These are phyloP conservation scores for Metschnikowia chrysomelidarum DNA, from an alignment of 805 yeast genomes.

Conservation along the genomic window DNA sequence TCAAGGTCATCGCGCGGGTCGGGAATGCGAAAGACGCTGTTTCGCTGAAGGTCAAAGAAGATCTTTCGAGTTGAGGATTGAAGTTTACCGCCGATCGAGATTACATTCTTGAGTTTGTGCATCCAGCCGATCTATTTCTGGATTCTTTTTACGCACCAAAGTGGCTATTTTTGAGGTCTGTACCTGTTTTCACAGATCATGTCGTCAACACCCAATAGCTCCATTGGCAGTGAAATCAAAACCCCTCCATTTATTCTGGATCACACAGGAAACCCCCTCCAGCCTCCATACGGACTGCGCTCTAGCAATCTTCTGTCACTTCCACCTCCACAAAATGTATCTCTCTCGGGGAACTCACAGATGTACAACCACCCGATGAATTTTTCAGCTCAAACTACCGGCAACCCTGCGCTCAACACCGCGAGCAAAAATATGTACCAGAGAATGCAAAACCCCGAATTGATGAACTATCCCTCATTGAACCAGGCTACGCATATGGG, in stretches of 20 bases:
- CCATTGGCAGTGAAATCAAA: conserved; percentile 2
- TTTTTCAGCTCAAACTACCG: conserved; percentile 1
- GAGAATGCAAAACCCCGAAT: conserved; percentile 2
- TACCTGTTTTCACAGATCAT: conserved; percentile 1
- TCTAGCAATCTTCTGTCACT: conserved; percentile 9
- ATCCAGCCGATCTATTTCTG: too few species aligned
- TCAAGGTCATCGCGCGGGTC: conserved; percentile 10
- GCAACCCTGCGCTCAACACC: background rate
- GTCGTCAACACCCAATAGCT: conserved; percentile 6
- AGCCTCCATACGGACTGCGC: conserved; percentile 9
- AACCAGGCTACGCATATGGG: background rate
- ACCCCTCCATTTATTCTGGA: conserved; percentile 1
- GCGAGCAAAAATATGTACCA: conserved; percentile 3
- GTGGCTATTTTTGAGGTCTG: background rate
- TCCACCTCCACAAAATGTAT: conserved; percentile 8
- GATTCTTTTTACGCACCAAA: too few species aligned
- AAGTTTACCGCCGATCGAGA: too few species aligned
- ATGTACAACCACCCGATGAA: conserved; percentile 4
- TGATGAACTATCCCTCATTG: conserved; percentile 8
- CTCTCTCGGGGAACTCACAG: conserved; percentile 1
- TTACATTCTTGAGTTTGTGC: too few species aligned
- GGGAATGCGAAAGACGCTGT: conserved; percentile 5
- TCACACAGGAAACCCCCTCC: background rate
- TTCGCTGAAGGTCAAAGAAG: too few species aligned
- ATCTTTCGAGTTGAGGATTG: too few species aligned